Evolutionary conservation across 331 rosid species (phyloP).

Genomic region (Pyrus hybrid): DNA sequence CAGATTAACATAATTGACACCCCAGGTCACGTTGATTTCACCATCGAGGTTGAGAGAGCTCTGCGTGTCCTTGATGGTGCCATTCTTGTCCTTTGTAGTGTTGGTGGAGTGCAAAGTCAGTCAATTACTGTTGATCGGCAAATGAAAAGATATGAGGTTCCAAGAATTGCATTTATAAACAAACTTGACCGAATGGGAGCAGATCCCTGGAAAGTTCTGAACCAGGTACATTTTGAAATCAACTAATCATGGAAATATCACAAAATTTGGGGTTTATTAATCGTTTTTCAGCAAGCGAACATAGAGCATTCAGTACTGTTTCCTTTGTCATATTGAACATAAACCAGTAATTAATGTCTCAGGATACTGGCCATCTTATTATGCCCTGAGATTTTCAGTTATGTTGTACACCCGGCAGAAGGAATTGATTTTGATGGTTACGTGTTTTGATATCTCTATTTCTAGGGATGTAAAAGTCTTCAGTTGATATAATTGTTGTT

Average conservation of each 20-base stretch:
- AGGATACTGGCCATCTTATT: background rate
- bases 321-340: background rate
- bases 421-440: background rate
- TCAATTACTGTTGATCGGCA: constrained; percentile 96
- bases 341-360: background rate
- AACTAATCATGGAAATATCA: background rate
- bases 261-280: background rate
- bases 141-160: constrained; percentile 96
- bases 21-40: constrained; percentile 96
- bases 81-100: constrained; percentile 93
- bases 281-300: background rate
- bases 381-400: background rate
- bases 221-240: constrained; percentile 50
- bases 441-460: background rate
- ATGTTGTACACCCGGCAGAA: background rate
- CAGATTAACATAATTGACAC: constrained; percentile 96
- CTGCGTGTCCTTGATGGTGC: constrained; percentile 99
- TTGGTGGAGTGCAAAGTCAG: constrained; percentile 98
- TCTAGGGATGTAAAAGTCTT: background rate
- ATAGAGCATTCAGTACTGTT: background rate
- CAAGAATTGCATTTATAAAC: constrained; percentile 87
- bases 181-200: constrained; percentile 99
- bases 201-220: constrained; percentile 95
- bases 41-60: constrained; percentile 98
- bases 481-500: background rate